Base-by-base conservation (phyloP, 495 filamentous ascomycete species). In the Collariella sp. region DNA sequence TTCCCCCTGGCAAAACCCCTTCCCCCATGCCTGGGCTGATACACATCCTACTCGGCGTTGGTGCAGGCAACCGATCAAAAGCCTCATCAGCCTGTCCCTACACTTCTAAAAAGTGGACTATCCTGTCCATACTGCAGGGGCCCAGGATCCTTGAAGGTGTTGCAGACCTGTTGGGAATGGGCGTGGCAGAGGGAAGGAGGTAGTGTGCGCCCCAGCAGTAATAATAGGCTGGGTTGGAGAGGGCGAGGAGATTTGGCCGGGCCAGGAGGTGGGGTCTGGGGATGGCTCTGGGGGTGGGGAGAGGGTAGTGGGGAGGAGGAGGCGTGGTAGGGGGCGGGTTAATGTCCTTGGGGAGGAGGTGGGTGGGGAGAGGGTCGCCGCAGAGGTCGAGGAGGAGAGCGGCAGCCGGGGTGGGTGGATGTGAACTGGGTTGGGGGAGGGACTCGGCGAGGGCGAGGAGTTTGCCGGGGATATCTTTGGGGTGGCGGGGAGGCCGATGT, bases 111-210 rank as follows among this genome's bases (percentile, higher is more conserved):
- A 26, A 75, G 62, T 18, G 56, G 58, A 51, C 69, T 72, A 5
- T 58, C 26, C 5, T 16, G 10, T 34, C 73, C 70, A 49, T 73
- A 76, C 56, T 62, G 65, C 23, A 71, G 60, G 16, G 73, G 72
- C 15, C 73, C 73, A 1, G 70, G 60, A 45, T 77, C 74, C 53
- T 72, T 74, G 67, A 76, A 76, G 7, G 66, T 64, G 52, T 75
- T 76, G 50, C 73, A 74, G 46, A 66, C 48, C 58, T 77, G 74
- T n/a, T 66, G 64, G 7, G 63, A 58, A 54, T 76, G 68, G 13
- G 74, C 71, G 33, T 65, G 63, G 20, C 65, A 64, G 6, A 76
- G 61, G n/a, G 64, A 68, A 13, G 72, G 65, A 76, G 70, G 62
- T 71, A 76, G 58, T 76, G 72, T 24, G 49, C 52, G n/a, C 73